These are phyloP conservation scores for Aurinia saxatilis DNA, from an alignment of 345 rosid species.

Conservation along the genomic window DNA sequence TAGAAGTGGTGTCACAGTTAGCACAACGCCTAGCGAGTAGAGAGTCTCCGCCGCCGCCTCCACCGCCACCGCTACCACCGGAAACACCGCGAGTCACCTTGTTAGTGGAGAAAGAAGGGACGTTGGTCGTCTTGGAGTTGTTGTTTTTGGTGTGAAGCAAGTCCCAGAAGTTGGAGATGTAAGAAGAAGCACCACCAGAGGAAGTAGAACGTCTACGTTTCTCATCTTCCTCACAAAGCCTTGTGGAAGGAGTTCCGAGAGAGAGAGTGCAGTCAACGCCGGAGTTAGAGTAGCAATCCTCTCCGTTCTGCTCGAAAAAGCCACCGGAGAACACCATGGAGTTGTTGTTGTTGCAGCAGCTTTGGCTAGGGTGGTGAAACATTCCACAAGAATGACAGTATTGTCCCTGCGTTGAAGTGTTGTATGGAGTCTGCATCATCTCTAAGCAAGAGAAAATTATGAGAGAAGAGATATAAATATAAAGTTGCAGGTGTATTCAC, in stretches of 20 bases:
- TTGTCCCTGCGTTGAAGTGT: slow-evolving; percentile 28
- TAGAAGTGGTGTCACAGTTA: slow-evolving; percentile 86
- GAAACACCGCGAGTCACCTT: slow-evolving; percentile 10
- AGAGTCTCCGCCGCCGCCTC: slow-evolving; percentile 28
- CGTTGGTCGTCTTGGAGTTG: slow-evolving; percentile 26
- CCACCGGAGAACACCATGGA: slow-evolving; percentile 26
- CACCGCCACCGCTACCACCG: slow-evolving; percentile 27
- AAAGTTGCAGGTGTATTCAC: slow-evolving; percentile 7
- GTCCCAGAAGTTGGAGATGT: slow-evolving; percentile 63
- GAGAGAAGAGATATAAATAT: not conserved
- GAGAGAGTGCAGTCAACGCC: slow-evolving; percentile 84
- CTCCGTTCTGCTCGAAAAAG: slow-evolving; percentile 18
- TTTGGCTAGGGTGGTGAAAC: slow-evolving; percentile 30
- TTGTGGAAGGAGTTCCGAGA: slow-evolving; percentile 78
- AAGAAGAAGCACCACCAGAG: slow-evolving; percentile 29
- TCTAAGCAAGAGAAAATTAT: not conserved
- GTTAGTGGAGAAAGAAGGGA: slow-evolving; percentile 17
- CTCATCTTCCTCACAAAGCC: slow-evolving; percentile 53
- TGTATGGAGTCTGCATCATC: slow-evolving; percentile 35
- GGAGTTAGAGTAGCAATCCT: slow-evolving; percentile 24
- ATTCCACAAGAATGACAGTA: slow-evolving; percentile 31
- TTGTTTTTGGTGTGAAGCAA: slow-evolving; percentile 37
- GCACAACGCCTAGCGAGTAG: slow-evolving; percentile 84
- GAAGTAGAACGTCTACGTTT: slow-evolving; percentile 31
- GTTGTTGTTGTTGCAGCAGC: slow-evolving; percentile 19